phyloP scores from a whole-genome alignment of 2,329 filamentous ascomycete species.

The Rhytidhysteron rufulum region DNA sequence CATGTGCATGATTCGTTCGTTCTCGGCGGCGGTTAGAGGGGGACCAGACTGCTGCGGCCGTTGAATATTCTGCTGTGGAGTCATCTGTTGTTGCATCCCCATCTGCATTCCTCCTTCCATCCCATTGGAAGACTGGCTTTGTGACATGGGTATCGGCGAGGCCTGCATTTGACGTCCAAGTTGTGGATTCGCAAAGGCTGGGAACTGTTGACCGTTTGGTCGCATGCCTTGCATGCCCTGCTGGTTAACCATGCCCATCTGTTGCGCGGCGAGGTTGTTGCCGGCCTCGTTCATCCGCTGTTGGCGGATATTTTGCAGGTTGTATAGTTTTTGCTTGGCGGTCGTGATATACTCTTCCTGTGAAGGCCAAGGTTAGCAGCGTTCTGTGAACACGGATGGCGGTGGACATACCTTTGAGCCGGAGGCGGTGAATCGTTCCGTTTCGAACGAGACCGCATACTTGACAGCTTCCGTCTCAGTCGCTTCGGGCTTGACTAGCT shows the following conservation, averaged over 20 bases:
- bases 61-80: conserved; percentile 26
- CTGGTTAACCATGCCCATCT: conserved; percentile 36
- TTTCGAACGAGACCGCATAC: conserved; percentile 26
- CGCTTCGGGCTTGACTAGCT: conserved; percentile 26
- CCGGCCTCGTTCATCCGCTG: conserved; percentile 9
- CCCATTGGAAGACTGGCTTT: conserved; percentile 28
- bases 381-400: no score
- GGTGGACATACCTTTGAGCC: not conserved
- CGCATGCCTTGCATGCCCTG: conserved; percentile 28
- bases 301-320: conserved; percentile 25
- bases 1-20: conserved; percentile 38
- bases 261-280: conserved; percentile 22
- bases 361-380: conserved; percentile 3
- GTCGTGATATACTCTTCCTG: conserved; percentile 27
- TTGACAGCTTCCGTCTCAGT: conserved; percentile 25
- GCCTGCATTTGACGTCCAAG: conserved; percentile 50
- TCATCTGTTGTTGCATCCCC: conserved; percentile 25
- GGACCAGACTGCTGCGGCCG: conserved; percentile 13
- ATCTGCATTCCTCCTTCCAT: conserved; percentile 21
- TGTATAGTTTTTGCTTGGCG: conserved; percentile 26
- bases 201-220: conserved; percentile 41
- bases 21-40: conserved; percentile 17
- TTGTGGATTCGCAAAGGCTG: conserved; percentile 44
- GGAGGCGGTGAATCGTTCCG: conserved; percentile 15
- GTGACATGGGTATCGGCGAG: conserved; percentile 44